phyloP scores from a whole-genome alignment of 2,329 filamentous ascomycete species.

The Fusarium sp. region DNA sequence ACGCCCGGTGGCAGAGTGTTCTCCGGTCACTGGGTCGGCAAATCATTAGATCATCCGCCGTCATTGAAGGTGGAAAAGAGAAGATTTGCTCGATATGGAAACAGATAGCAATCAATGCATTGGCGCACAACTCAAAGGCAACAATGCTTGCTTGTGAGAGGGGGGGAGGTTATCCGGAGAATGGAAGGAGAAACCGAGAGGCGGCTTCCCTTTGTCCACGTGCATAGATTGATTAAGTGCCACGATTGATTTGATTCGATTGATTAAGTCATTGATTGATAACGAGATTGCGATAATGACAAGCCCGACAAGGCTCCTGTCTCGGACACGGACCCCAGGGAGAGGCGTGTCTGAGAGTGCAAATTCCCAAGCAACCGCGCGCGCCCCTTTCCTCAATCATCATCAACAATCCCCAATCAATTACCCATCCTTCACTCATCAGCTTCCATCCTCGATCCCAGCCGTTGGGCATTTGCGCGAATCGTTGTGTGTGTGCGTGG shows the following conservation, averaged over 20 bases:
- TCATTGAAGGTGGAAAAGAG: slow-evolving; percentile 29
- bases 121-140: not conserved
- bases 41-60: slow-evolving; percentile 36
- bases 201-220: slow-evolving; percentile 13
- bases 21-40: slow-evolving; percentile 39
- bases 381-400: slow-evolving; percentile 11
- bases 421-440: slow-evolving; percentile 8
- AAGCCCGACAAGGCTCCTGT: slow-evolving; percentile 3
- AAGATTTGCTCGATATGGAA: slow-evolving; percentile 7
- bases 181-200: slow-evolving; percentile 6
- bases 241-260: slow-evolving; percentile 32
- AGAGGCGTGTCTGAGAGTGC: not conserved
- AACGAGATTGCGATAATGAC: slow-evolving; percentile 25
- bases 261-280: slow-evolving; percentile 37
- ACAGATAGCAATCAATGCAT: slow-evolving; percentile 20
- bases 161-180: not conserved
- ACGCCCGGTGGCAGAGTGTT: not conserved
- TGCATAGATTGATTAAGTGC: slow-evolving; percentile 31
- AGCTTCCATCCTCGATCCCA: slow-evolving; percentile 3
- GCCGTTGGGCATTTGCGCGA: slow-evolving; percentile 1
- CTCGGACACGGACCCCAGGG: slow-evolving; percentile 11
- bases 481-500: not conserved
- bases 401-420: slow-evolving; percentile 13
- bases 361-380: not conserved
- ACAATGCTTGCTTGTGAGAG: not conserved